phyloP scores from a whole-genome alignment of 129 eudicot genomes.

The Ambrosia trifida region DNA sequence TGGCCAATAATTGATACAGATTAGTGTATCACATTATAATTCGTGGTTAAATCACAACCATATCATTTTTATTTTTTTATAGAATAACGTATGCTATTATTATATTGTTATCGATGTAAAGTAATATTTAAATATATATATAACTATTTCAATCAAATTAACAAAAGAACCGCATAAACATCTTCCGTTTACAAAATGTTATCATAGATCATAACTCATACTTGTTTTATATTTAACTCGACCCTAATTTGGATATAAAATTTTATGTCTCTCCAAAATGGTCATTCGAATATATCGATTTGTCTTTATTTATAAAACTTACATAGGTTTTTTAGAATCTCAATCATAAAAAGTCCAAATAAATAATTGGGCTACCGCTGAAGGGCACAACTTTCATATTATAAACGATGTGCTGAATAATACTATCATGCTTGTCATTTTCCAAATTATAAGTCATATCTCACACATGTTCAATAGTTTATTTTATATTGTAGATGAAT shows the following conservation, averaged over 20 bases:
- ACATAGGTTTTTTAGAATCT: neutral
- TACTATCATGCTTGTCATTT: neutral
- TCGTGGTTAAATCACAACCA: conserved; percentile 16
- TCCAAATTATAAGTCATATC: neutral
- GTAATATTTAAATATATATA: too few species aligned
- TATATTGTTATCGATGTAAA: too few species aligned
- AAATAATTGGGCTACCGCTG: neutral
- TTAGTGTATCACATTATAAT: conserved; percentile 1
- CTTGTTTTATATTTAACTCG: too few species aligned
- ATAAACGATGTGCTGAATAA: neutral
- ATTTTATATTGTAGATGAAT: neutral
- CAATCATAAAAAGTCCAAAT: neutral
- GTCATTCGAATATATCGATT: neutral
- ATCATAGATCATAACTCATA: too few species aligned
- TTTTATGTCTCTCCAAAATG: conserved; percentile 23
- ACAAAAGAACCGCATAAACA: too few species aligned
- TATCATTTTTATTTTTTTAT: neutral
- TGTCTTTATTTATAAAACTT: neutral
- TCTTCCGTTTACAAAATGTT: too few species aligned
- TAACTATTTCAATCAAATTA: too few species aligned
- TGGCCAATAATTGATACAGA: conserved; percentile 5
- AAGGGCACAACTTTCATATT: neutral
- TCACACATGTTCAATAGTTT: neutral
- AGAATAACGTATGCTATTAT: too few species aligned
- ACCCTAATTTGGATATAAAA: neutral